Evolutionary conservation across 805 yeast genomes (phyloP), one percentile per base, ranked within the genome.

Genomic region (Clavispora santaluciae): DNA sequence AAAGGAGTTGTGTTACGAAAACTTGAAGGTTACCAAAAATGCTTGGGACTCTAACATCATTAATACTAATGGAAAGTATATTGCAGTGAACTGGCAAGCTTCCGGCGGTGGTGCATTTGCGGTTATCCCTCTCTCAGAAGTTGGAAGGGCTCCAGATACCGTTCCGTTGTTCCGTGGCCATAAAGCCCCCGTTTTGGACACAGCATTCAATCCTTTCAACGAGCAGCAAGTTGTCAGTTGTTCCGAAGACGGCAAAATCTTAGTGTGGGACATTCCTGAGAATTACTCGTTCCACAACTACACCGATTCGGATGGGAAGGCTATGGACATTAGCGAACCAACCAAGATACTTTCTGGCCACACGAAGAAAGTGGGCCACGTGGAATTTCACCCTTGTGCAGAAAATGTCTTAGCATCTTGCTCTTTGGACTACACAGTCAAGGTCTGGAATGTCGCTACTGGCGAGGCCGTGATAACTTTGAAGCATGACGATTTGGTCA

Each of bases 61-160:
- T 50, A 81, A 88, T 63, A 78, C 86, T 49, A 93, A 93, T 60
- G 91, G 96, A 28, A 83, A 84, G 60, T 93, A 78, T 56, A 64
- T 93, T 31, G 75, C 96, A 1, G 83, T 89, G 49, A 89, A 87
- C 61, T 89, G 96, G 96, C 88, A 86, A 44, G 74, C 96, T 23
- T 83, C 95, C 9, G 98, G 98, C 30, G 98, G 98, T 48, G 99
- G 99, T 39, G 95, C 98, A 0, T 90, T 93, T 70, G 96, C 96
- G 1, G 86, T 95, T 10, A 80, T 93, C 45, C 99, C 99, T 2
- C 68, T 87, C 20, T 60, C 61, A 7, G 96, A 91, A 61, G 82
- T 79, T 15, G 98, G 99, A 8, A 93, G 90, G 59, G 81, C 90
- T 6, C 97, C 96, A 4, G 99, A 93, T 53, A 79, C 83, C 45